phyloP scores from a whole-genome alignment of 768 basidiomycete genomes.

The Clitopilus hobsonii region DNA sequence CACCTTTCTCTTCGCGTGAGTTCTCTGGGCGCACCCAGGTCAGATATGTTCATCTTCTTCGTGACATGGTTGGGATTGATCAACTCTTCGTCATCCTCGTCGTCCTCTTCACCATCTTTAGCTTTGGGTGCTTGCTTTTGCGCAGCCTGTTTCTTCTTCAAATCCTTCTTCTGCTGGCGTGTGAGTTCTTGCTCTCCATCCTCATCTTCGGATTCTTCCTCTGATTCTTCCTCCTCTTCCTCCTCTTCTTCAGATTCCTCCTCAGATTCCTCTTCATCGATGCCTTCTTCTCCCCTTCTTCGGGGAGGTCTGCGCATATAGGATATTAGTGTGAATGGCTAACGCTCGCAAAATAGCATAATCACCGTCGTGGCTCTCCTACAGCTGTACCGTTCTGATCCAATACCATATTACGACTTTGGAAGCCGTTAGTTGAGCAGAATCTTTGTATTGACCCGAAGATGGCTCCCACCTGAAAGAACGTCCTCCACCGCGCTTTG shows the following conservation, averaged over 20 bases:
- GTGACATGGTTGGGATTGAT: conserved; percentile 74
- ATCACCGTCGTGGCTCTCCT: conserved; percentile 33
- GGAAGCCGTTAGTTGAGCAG: conserved; percentile 6
- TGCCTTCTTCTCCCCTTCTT: conserved; percentile 37
- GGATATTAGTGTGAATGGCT: conserved; percentile 8
- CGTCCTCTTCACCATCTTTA: conserved; percentile 31
- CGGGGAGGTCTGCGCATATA: conserved; percentile 12
- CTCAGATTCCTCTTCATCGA: conserved; percentile 40
- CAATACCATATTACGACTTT: conserved; percentile 55
- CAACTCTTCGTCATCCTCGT: conserved; percentile 63
- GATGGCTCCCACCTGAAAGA: conserved; percentile 58
- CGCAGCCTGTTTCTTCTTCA: conserved; percentile 77
- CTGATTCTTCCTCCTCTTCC: conserved; percentile 39
- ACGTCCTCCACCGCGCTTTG: conserved; percentile 84
- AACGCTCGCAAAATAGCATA: conserved; percentile 8
- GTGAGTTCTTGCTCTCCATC: conserved; percentile 51
- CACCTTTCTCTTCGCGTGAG: conserved; percentile 66
- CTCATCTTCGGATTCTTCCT: conserved; percentile 37
- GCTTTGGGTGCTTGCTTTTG: conserved; percentile 40
- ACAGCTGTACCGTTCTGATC: conserved; percentile 56
- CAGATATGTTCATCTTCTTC: conserved; percentile 74
- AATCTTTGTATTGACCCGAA: not conserved
- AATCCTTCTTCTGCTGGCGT: conserved; percentile 67
- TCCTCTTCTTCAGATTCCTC: conserved; percentile 41
- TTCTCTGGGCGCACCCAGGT: conserved; percentile 61